Base-by-base conservation (phyloP, 2,329 filamentous ascomycete species). In the Xylaria polymorpha region DNA sequence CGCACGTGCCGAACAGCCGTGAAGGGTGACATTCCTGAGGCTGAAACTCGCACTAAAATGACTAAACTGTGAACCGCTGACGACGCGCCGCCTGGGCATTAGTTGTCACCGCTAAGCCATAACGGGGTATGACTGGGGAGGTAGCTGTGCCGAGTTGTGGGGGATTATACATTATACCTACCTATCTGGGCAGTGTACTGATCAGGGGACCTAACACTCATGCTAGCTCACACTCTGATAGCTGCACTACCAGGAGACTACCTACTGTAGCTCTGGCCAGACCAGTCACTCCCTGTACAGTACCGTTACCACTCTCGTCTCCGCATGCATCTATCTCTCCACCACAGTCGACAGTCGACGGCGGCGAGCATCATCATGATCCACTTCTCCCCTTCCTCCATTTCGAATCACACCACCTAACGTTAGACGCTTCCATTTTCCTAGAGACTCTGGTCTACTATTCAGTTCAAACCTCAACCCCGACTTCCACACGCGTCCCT, bases 361-460 rank as follows among this genome's bases (percentile, higher is more conserved):
- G 32, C 51, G 29, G 32, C n/a, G 61, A 63, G 60, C 62, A 69
- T 71, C 69, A 71, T 69, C 63, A 69, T 69, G 63, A 69, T 69
- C 55, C 67, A 63, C 60, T 64, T 61, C 56, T 71, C 57, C 69
- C 68, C 67, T 69, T 67, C 69, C 53, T 64, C 63, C 50, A 48
- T 64, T 67, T 69, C 50, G 60, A 35, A 69, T 69, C 56, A 55
- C 60, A 61, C 66, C 66, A 68, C 41, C 56, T 59, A 59, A 25
- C 22, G 22, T 53, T 62, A 43, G 46, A 64, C 46, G 37, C 51
- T 44, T 64, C 51, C 46, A 25, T 59, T 64, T 46, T 64, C 62
- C 66, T 69, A 48, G 29, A 57, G 44, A 48, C 29, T 39, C 63
- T 29, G 43, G 29, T 50, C 22, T 48, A 32, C 61, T 18, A 12